Conservation (phyloP, 768 basidiomycete genomes). For the Phlebiopsis flavidoalba region DNA sequence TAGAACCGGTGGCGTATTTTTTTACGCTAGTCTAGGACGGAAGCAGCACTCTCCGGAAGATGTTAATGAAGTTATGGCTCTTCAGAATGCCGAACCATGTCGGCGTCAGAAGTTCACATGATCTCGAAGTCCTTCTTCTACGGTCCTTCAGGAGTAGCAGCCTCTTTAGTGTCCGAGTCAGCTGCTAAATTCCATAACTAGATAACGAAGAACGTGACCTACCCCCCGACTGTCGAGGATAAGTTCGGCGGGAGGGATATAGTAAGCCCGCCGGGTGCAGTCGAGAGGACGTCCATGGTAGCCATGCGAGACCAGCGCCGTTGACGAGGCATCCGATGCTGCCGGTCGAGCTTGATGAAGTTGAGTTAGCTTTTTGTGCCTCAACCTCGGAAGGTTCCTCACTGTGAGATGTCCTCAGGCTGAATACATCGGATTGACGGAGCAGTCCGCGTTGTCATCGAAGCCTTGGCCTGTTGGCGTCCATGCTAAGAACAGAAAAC, state of each 20-base stretch:
- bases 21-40: neutral
- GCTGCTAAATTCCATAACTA: neutral
- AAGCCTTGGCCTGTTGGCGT: slow-evolving; percentile 99
- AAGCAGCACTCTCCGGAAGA: slow-evolving; percentile 66
- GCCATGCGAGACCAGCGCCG: slow-evolving; percentile 98
- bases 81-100: no score
- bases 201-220: slow-evolving; percentile 17
- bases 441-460: slow-evolving; percentile 99
- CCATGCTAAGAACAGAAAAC: slow-evolving; percentile 92
- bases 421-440: slow-evolving; percentile 88
- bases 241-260: no score
- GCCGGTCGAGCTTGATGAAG: slow-evolving; percentile 98
- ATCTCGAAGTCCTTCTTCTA: slow-evolving; percentile 99
- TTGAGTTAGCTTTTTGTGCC: slow-evolving; percentile 94
- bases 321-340: slow-evolving; percentile 97
- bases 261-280: slow-evolving; percentile 95
- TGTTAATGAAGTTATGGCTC: slow-evolving; percentile 99
- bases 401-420: slow-evolving; percentile 85
- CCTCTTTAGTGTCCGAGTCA: slow-evolving; percentile 46
- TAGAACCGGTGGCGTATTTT: slow-evolving; percentile 33
- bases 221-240: slow-evolving; percentile 98
- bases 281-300: slow-evolving; percentile 98
- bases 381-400: slow-evolving; percentile 98
- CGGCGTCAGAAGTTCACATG: no score
- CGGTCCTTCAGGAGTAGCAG: slow-evolving; percentile 98